These are phyloP conservation scores for Metschnikowia hibisci DNA, from an alignment of 805 yeast species.

Conservation along the genomic window DNA sequence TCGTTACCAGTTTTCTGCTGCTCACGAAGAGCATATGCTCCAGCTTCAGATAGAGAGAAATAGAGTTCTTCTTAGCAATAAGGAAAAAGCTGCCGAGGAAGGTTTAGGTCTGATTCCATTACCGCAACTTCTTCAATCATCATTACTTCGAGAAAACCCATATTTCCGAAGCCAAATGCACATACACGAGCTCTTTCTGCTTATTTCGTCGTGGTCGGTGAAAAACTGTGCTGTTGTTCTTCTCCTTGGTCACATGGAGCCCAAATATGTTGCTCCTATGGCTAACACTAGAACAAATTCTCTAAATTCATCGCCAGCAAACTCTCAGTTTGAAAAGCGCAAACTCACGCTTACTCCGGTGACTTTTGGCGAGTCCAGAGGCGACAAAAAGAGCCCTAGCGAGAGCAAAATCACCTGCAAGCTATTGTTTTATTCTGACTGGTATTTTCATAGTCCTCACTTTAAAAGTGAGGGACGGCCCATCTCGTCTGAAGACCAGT, in stretches of 20 bases:
- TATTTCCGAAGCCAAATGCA: constrained; percentile 29
- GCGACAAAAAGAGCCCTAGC: constrained; percentile 8
- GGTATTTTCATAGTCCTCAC: constrained; percentile 24
- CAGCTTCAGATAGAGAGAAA: constrained; percentile 30
- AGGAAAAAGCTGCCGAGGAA: constrained; percentile 19
- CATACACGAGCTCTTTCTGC: constrained; percentile 23
- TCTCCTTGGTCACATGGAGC: constrained; percentile 30
- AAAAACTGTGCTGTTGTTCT: constrained; percentile 25
- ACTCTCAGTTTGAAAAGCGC: not conserved
- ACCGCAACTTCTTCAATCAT: constrained; percentile 31
- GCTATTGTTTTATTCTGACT: constrained; percentile 33
- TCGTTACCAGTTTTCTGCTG: constrained; percentile 28
- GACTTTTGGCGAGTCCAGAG: constrained; percentile 3
- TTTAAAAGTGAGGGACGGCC: constrained; percentile 6
- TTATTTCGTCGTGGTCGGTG: constrained; percentile 23
- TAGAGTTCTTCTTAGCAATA: constrained; percentile 17
- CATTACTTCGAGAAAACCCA: constrained; percentile 29
- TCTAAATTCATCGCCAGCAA: constrained; percentile 5
- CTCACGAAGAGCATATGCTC: constrained; percentile 32
- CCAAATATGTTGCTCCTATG: constrained; percentile 18
- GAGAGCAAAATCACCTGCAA: constrained; percentile 21
- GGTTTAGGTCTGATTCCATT: constrained; percentile 22
- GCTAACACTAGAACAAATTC: not conserved
- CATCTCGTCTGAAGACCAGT: constrained; percentile 2
- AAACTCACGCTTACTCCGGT: constrained; percentile 10